These are phyloP conservation scores for Aspergillus chevalieri DNA, from an alignment of 2,329 filamentous ascomycete genomes.

Conservation along the genomic window DNA sequence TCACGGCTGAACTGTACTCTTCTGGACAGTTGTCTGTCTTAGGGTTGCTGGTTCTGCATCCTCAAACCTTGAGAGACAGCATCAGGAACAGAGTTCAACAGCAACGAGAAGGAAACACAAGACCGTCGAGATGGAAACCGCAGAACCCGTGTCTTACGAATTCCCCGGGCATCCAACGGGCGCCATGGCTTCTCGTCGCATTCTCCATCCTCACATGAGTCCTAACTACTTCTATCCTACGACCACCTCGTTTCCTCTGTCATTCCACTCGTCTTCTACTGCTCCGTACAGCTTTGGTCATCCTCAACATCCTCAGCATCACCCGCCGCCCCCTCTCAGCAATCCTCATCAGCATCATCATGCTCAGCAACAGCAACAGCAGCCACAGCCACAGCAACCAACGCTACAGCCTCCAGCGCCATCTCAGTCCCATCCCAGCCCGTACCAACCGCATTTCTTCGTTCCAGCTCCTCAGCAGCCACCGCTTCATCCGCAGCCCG, in stretches of 20 bases:
- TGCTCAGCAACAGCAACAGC: not conserved
- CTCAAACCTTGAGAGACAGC: not conserved
- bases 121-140: constrained; percentile 31
- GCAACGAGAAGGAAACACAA: constrained; percentile 2
- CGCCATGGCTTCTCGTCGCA: constrained; percentile 30
- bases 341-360: not conserved
- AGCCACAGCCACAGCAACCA: not conserved
- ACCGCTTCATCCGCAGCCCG: constrained; percentile 18
- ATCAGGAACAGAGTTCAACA: not conserved
- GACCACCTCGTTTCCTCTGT: constrained; percentile 31
- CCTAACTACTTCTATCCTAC: constrained; percentile 31
- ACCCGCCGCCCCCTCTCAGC: constrained; percentile 1
- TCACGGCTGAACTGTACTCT: too few species aligned
- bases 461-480: constrained; percentile 21
- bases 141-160: constrained; percentile 36
- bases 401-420: constrained; percentile 2
- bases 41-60: not conserved
- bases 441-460: constrained; percentile 30
- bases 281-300: constrained; percentile 28
- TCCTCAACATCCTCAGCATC: constrained; percentile 20
- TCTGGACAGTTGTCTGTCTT: not conserved
- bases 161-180: constrained; percentile 34
- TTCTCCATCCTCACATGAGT: constrained; percentile 30
- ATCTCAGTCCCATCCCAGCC: constrained; percentile 6
- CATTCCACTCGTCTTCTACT: constrained; percentile 28